Percentiles rank a stretch among this genome's conserved stretches.
phyloP scores from a whole-genome alignment of 768 basidiomycete species.

The Inosperma sp. region DNA sequence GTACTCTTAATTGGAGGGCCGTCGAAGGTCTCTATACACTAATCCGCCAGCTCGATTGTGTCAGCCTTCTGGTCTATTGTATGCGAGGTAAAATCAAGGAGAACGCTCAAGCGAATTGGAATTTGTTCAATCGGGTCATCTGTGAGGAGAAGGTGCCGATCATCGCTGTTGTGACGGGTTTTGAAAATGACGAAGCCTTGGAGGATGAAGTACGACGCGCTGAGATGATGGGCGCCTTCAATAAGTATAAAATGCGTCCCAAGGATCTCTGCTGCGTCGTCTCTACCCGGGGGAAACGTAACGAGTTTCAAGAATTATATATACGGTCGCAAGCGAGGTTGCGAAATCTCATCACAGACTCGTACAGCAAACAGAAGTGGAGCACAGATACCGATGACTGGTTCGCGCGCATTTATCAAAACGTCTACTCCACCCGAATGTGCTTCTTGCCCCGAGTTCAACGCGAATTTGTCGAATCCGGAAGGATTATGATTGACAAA shows the following conservation, averaged over 20 bases:
- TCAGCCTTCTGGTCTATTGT: not conserved
- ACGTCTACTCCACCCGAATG: not conserved
- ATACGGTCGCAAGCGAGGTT: not conserved
- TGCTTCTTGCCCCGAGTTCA: not conserved
- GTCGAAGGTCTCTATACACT: not conserved
- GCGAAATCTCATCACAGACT: not conserved
- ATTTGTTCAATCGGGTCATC: not conserved
- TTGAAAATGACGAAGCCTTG: not conserved
- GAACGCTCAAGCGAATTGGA: not conserved
- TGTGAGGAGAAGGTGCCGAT: constrained; percentile 2
- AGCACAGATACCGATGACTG: not conserved
- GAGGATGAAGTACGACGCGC: not conserved
- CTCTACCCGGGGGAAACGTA: not conserved
- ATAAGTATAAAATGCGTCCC: not conserved
- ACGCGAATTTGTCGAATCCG: not conserved
- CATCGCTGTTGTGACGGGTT: not conserved
- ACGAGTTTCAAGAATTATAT: not conserved
- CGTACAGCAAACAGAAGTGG: not conserved
- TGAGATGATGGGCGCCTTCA: not conserved
- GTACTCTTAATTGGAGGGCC: not conserved
- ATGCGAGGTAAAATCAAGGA: not conserved
- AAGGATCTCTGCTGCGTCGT: not conserved
- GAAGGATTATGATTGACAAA: not conserved
- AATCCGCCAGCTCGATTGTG: not conserved
- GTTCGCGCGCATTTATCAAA: not conserved